A percentile compares a stretch with the other conserved stretches of the same genome.
phyloP scores from a whole-genome alignment of 140 eudicot species.

The Anethum foeniculum region DNA sequence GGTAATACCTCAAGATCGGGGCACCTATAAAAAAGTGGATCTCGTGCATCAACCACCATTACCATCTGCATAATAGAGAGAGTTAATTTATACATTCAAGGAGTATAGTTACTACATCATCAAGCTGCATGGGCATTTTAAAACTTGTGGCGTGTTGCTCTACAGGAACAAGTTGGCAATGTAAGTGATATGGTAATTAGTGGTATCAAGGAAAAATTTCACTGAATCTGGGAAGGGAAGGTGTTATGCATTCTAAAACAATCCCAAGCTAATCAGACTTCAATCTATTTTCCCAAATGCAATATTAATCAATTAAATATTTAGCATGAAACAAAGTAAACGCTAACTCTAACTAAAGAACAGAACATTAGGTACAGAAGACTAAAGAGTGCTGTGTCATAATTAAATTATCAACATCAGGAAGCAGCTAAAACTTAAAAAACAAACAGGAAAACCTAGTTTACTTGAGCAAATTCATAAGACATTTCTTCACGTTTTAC shows the following conservation, averaged over 20 bases:
- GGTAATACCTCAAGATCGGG: slow-evolving; percentile 90
- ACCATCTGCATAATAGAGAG: slow-evolving; percentile 53
- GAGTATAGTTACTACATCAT: background rate
- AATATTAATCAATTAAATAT: background rate
- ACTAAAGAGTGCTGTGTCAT: background rate
- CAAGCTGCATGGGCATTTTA: background rate
- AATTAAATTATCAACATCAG: background rate
- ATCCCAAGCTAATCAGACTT: background rate
- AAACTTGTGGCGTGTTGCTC: background rate
- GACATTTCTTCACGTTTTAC: background rate
- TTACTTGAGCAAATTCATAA: background rate
- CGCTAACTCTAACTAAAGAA: background rate
- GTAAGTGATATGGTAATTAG: background rate
- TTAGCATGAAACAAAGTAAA: background rate
- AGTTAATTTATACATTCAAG: background rate
- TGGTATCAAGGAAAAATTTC: background rate
- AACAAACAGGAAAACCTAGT: background rate
- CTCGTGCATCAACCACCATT: slow-evolving; percentile 97
- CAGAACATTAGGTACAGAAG: background rate
- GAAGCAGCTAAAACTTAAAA: background rate
- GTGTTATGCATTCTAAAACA: background rate
- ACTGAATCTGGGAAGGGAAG: background rate
- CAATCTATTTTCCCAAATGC: background rate
- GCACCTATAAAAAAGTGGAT: slow-evolving; percentile 93
- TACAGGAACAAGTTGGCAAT: background rate